Base-by-base conservation (phyloP, 257 asterid genomes). In the Solanum megistacrolobum region DNA sequence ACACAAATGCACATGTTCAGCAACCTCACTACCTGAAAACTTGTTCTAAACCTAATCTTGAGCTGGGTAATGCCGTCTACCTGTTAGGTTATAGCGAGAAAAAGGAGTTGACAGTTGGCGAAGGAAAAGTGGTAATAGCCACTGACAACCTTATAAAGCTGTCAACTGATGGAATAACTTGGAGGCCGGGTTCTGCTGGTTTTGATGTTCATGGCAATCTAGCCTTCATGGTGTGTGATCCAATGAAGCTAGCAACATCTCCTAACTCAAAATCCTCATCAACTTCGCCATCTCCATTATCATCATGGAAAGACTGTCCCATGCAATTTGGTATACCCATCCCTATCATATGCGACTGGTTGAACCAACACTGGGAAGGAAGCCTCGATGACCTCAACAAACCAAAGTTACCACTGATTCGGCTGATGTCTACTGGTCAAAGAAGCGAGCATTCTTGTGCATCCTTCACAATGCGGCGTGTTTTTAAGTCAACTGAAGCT, bases 121-220 rank as follows among this genome's bases (percentile, higher is more conserved):
- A 97, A 91, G 98, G 99, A 25, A 97, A 96, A 92, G 95, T 97
- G 82, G 96, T 95, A 65, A 94, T 97, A 90, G 98, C 99, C 86
- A 97, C 99, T 3, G 99, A 97, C 89, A 97, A 97, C 91, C 97
- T 97, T 41, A 96, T 97, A 88, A 97, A 97, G 91, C 85, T 97
- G 79, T 95, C 98, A 8, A 94, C 99, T 2, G 98, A 94, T 84
- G 98, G 98, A 73, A 90, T 95, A 71, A 88, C 93, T 13, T 97
- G 99, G 98, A 93, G 96, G 92, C 98, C 97, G 0, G 99, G 99
- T 21, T 94, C 98, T 52, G 98, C 99, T 68, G 99, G 99, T 89
- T 97, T 97, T 60, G 99, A 97, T 83, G 88, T 91, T 89, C 93
- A 96, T 79, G 99, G 99, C 21, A 97, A 97, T 90, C 98, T 97